A percentile compares a stretch with the other conserved stretches of the same genome.
phyloP scores from a whole-genome alignment of 345 rosid genomes.

The Carallia brachiata region DNA sequence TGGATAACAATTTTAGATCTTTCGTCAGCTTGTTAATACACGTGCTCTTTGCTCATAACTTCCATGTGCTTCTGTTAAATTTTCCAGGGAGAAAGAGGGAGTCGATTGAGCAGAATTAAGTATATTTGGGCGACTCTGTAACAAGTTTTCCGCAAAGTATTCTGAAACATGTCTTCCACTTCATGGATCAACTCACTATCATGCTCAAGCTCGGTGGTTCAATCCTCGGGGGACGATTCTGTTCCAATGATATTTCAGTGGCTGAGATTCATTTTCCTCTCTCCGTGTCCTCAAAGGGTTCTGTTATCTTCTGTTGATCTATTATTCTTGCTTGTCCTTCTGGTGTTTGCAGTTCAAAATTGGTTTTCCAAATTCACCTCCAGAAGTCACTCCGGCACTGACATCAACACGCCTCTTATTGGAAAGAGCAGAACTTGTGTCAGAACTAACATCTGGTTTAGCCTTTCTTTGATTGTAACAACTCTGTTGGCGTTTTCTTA shows the following conservation, averaged over 20 bases:
- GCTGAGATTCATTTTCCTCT: conserved; percentile 71
- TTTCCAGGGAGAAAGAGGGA: conserved; percentile 25
- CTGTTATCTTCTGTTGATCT: conserved; percentile 53
- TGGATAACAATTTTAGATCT: no score
- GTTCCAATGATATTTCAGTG: conserved; percentile 50
- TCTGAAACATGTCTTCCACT: conserved; percentile 37
- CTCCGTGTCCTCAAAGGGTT: conserved; percentile 80
- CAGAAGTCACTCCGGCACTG: conserved; percentile 25
- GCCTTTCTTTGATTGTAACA: conserved; percentile 42
- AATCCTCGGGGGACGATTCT: conserved; percentile 33
- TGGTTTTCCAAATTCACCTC: conserved; percentile 41
- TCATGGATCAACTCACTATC: conserved; percentile 59
- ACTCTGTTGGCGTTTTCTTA: conserved; percentile 48
- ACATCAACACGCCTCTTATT: conserved; percentile 56
- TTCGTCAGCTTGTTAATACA: background rate
- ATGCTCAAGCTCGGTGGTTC: conserved; percentile 52
- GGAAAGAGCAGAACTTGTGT: conserved; percentile 26
- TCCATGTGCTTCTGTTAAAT: background rate
- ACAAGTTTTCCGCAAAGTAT: conserved; percentile 1
- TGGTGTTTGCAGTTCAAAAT: conserved; percentile 46
- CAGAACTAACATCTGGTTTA: conserved; percentile 48
- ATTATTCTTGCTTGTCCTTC: conserved; percentile 52
- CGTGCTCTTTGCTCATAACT: background rate
- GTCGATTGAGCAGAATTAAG: background rate
- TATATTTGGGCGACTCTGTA: background rate